Percentiles rank a stretch among this genome's conserved stretches.
These are phyloP conservation scores for Candida railenensis DNA, from an alignment of 805 yeast genomes.

Conservation along the genomic window DNA sequence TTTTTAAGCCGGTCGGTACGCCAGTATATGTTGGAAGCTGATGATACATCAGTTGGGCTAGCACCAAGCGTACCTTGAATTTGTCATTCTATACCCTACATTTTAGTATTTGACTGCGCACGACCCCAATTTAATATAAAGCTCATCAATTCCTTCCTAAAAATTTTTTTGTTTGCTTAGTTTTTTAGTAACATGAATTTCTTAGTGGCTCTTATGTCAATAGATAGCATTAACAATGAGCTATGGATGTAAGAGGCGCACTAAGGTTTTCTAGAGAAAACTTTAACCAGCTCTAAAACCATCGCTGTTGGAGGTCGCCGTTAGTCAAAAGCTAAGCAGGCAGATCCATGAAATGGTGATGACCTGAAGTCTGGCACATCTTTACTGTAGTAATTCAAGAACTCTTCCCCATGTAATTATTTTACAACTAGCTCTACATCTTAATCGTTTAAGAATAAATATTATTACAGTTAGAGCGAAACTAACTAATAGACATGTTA, in stretches of 20 bases:
- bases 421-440: too few relatives aligned
- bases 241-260: conserved; percentile 17
- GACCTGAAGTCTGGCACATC: conserved; percentile 87
- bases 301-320: conserved; percentile 96
- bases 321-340: conserved; percentile 44
- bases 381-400: neutral
- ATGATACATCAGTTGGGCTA: too few relatives aligned
- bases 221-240: conserved; percentile 26
- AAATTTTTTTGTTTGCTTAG: conserved; percentile 7
- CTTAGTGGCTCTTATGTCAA: conserved; percentile 10
- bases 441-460: too few relatives aligned
- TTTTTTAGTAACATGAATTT: conserved; percentile 8
- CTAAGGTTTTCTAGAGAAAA: conserved; percentile 23
- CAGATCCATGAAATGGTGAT: conserved; percentile 94
- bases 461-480: too few relatives aligned
- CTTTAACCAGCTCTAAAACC: conserved; percentile 83
- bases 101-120: neutral
- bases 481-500: too few relatives aligned
- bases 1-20: too few relatives aligned
- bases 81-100: neutral
- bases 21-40: too few relatives aligned
- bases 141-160: neutral
- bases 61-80: too few relatives aligned
- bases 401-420: too few relatives aligned
- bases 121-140: neutral